These are phyloP conservation scores for Dothideomycetes sp. DNA, from an alignment of 2,329 filamentous ascomycete genomes.

Conservation along the genomic window DNA sequence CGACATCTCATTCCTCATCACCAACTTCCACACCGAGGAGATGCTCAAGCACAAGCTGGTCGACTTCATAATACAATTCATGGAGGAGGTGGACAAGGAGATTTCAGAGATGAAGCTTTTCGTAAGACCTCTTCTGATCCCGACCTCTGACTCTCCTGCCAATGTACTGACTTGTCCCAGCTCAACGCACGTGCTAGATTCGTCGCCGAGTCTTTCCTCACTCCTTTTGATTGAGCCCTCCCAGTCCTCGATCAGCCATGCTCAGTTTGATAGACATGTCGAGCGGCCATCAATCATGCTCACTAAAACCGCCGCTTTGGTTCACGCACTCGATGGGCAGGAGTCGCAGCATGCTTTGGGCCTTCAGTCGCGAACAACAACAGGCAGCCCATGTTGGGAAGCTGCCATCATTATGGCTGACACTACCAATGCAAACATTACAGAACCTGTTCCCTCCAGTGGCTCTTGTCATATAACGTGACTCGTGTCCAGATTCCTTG, in stretches of 20 bases:
- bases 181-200: slow-evolving; percentile 94
- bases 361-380: too few species aligned
- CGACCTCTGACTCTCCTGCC: not conserved
- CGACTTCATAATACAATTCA: slow-evolving; percentile 98
- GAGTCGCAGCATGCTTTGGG: too few species aligned
- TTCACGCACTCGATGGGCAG: too few species aligned
- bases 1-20: slow-evolving; percentile 97
- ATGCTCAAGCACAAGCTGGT: slow-evolving; percentile 99
- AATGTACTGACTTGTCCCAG: slow-evolving; percentile 39
- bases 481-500: too few species aligned
- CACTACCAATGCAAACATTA: too few species aligned
- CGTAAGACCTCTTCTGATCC: slow-evolving; percentile 43
- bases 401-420: too few species aligned
- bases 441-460: too few species aligned
- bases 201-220: slow-evolving; percentile 95
- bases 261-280: not conserved
- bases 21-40: slow-evolving; percentile 96
- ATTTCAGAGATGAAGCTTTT: slow-evolving; percentile 99
- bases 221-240: slow-evolving; percentile 39
- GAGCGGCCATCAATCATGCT: too few species aligned
- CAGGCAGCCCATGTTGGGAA: too few species aligned
- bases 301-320: too few species aligned
- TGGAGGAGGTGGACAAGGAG: slow-evolving; percentile 99
- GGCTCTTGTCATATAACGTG: too few species aligned
- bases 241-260: not conserved